Base-by-base conservation (phyloP, 495 filamentous ascomycete species). In the Extremus antarcticus region DNA sequence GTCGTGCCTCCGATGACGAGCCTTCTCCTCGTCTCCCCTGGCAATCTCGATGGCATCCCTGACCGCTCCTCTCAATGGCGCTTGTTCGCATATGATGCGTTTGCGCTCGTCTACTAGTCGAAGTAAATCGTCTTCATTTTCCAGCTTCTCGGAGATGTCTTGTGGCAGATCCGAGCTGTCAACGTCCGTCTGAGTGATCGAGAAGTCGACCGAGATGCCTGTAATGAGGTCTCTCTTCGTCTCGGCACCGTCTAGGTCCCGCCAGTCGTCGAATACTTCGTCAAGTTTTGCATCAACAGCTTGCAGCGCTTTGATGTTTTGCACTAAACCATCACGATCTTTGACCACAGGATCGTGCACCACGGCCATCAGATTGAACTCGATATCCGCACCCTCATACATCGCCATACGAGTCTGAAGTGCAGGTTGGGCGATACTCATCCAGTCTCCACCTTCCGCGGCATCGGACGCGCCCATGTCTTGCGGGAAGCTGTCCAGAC, bases 401-500 rank as follows among this genome's bases (percentile, higher is more conserved):
- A 74, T 70, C 3, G 65, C 65, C 76, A 82, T 78, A 47, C 77
- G 72, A 17, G 68, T 67, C 35, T 74, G 22, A 13, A 59, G 72
- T 45, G 66, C 72, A 15, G 71, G 75, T 51, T 74, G 59, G 22
- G 52, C 62, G 23, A 53, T 38, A 2, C 68, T 59, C 22, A 82
- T 55, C 79, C 79, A 82, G 59, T 77, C 68, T 47, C 71, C 71
- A 57, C 67, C 56, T 15, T 70, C 76, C 72, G 24, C 9, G 25
- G 15, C 17, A 46, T 38, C 39, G 32, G 20, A 66, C 72, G 62
- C 71, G 84, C 88, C 86, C 29, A 95, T 70, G 54, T 76, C 76
- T 40, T 82, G 74, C 13, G 92, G 92, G 58, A 82, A 78, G 25
- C 72, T 70, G 67, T 90, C 80, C 4, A 98, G 73, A 1, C 92